Evolutionary conservation across 2,329 filamentous ascomycete genomes (phyloP), one percentile per base, ranked within the genome.

Genomic region (Phialemonium atrogriseum): DNA sequence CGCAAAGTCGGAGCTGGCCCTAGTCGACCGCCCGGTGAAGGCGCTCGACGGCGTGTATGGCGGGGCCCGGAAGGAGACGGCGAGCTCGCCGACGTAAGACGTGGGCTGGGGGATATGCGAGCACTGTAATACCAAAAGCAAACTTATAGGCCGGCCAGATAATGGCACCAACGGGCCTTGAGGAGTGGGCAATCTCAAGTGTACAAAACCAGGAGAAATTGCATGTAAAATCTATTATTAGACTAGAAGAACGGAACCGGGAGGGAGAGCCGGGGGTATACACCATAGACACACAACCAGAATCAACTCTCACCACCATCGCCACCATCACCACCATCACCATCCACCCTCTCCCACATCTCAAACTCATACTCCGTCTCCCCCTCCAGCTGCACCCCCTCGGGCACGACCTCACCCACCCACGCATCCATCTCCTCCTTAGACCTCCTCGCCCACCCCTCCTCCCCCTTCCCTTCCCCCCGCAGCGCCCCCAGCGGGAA

Each of bases 301-400:
- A n/a, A n/a, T n/a, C n/a, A n/a, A n/a, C n/a, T n/a, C n/a, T n/a
- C n/a, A n/a, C n/a, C n/a, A n/a, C n/a, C n/a, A n/a, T n/a, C n/a
- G n/a, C n/a, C 21, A 36, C 18, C 21, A 29, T 22, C 12, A 34
- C 15, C 6, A 10, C 14, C 18, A 17, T 14, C 30, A 26, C 30
- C 40, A 40, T 49, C 46, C 34, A 50, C 52, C 62, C 64, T 73
- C 62, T 80, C 77, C 77, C 77, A 86, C 72, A 86, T 73, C 55
- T 83, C 72, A 58, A 83, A 85, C 53, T 80, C 70, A 54, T 84
- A 87, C 49, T 58, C 55, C 5, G 73, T 74, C 6, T 68, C 76
- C 11, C 68, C 70, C 56, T 89, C 83, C 44, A 70, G 68, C 45
- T 78, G 66, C 20, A 66, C 51, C 1, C 66, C 73, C 24, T 63